Evolutionary conservation across 169 alveolate species (phyloP).

Genomic region (Cryptosporidium baileyi): DNA sequence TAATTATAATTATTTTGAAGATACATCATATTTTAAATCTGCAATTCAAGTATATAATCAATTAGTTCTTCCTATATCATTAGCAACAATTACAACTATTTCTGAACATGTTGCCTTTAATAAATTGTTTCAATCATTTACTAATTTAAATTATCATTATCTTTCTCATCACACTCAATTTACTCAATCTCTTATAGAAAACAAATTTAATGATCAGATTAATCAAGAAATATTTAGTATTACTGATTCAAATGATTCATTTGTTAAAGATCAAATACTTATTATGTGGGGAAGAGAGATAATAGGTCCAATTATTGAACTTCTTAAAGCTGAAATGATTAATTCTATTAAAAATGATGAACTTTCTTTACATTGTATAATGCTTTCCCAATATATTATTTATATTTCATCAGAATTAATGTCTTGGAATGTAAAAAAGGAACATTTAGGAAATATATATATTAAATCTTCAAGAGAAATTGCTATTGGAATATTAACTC

Average conservation of each 20-base stretch:
- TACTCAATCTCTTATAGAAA: constrained; percentile 36
- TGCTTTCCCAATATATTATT: constrained; percentile 56
- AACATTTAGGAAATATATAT: background rate
- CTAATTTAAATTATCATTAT: constrained; percentile 5
- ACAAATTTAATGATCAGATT: background rate
- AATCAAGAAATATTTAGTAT: constrained; percentile 2
- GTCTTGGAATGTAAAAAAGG: constrained; percentile 5
- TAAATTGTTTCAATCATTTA: constrained; percentile 13
- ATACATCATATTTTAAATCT: background rate
- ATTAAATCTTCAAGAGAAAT: constrained; percentile 44
- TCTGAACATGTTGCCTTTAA: constrained; percentile 51
- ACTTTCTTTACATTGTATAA: constrained; percentile 13
- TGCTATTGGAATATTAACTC: constrained; percentile 33
- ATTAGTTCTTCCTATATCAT: constrained; percentile 26
- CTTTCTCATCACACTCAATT: constrained; percentile 55
- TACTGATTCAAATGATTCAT: constrained; percentile 17
- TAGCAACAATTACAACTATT: constrained; percentile 24
- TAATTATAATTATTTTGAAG: background rate
- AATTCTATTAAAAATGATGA: background rate
- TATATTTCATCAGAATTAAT: constrained; percentile 42
- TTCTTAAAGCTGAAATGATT: constrained; percentile 22
- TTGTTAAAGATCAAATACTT: constrained; percentile 27
- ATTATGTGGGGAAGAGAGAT: constrained; percentile 60
- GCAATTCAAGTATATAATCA: background rate
- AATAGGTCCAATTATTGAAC: constrained; percentile 54